Percentiles rank a stretch among this genome's conserved stretches.
These are phyloP conservation scores for Fusarium fracticaudum DNA, from an alignment of 2,329 filamentous ascomycete species.

Conservation along the genomic window DNA sequence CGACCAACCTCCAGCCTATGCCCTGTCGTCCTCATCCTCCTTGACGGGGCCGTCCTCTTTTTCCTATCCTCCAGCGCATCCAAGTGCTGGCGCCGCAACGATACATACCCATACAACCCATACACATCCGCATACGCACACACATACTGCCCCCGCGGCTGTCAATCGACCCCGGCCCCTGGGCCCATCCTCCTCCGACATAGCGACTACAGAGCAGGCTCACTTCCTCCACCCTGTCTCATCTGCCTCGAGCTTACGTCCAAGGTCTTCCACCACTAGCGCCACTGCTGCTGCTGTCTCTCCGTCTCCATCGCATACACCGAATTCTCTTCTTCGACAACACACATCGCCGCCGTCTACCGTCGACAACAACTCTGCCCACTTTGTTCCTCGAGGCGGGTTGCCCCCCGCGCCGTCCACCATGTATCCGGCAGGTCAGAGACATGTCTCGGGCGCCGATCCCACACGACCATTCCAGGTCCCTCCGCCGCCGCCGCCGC, in stretches of 20 bases:
- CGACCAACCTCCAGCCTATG: conserved; percentile 29
- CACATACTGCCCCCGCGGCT: conserved; percentile 19
- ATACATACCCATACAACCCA: conserved; percentile 8
- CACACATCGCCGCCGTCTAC: conserved; percentile 28
- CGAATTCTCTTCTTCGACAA: conserved; percentile 29
- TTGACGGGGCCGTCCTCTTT: conserved; percentile 31
- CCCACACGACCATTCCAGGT: conserved; percentile 63
- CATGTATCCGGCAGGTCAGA: conserved; percentile 67
- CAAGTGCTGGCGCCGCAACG: conserved; percentile 9
- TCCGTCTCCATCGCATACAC: conserved; percentile 25
- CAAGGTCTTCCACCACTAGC: conserved; percentile 38
- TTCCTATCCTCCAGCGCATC: conserved; percentile 32
- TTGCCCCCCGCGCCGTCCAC: conserved; percentile 44
- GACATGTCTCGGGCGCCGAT: conserved; percentile 59
- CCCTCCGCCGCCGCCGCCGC: conserved; percentile 63
- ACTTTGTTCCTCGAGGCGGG: conserved; percentile 41
- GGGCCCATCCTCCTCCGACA: conserved; percentile 36
- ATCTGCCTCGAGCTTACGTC: conserved; percentile 38
- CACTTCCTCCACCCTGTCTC: conserved; percentile 36
- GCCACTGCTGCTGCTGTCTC: conserved; percentile 20
- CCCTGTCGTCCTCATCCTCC: conserved; percentile 29
- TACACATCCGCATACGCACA: neutral
- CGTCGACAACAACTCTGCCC: conserved; percentile 28
- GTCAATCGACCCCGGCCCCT: conserved; percentile 35
- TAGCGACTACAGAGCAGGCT: conserved; percentile 32